Base-by-base conservation (phyloP, 1,139 yeast genomes). In the Sugiyamaella novakii region DNA sequence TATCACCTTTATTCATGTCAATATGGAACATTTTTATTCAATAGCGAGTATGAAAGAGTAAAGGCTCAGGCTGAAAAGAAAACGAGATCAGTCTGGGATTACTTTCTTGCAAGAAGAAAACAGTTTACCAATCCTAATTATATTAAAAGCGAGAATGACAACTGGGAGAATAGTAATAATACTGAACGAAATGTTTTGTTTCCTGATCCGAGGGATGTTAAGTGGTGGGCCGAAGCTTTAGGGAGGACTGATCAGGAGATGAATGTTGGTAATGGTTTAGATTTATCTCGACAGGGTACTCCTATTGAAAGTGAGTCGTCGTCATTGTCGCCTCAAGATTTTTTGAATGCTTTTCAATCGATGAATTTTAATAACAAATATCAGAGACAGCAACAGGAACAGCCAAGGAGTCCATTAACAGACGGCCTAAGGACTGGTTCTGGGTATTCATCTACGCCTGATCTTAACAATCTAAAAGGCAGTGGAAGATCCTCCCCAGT, bases 1-100 rank as follows among this genome's bases (percentile, higher is more conserved):
- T 92, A 92, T 62, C 98, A 92, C 66, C 73, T 86, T 42, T 88
- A 91, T 63, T 87, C 97, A 1, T 89, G 98, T 63, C 98, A 92
- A 65, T 92, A 89, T 66, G 98, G 98, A 2, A 81, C 96, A 1
- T 92, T 92, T 61, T 67, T 94, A 45, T 81, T 79, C 59, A 86
- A 92, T 62, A 77, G 78, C 33, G 96, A 92, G 62, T 67, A 72
- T 43, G 96, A 88, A 54, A 67, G 81, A 36, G 61, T 70, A 7
- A 68, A 67, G 24, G 68, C 73, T 21, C 64, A 73, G 11, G 69
- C 79, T 0, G 65, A 61, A 6, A 63, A 70, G 1, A 70, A 74
- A 12, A 87, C 97, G 0, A 74, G 87, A 17, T 83, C 94, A 10
- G 96, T 86, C 1, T 92, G 98, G 98, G 96, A 89, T 67, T 89